A percentile compares a stretch with the other conserved stretches of the same genome.
These are phyloP conservation scores for Psilocybe cubensis DNA, from an alignment of 768 basidiomycete species.

Conservation along the genomic window DNA sequence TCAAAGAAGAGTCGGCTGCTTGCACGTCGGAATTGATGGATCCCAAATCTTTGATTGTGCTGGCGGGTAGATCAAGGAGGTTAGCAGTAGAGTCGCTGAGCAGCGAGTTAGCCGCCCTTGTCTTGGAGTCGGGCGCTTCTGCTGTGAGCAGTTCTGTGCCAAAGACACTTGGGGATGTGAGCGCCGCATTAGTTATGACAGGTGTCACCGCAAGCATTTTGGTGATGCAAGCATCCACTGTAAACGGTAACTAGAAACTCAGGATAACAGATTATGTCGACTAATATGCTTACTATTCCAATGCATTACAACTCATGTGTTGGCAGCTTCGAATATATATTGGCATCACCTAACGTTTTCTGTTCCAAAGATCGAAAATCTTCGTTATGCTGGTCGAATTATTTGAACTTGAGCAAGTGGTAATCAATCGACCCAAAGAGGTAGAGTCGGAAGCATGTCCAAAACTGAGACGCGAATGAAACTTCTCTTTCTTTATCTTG, in stretches of 20 bases:
- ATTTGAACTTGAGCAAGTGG: no score
- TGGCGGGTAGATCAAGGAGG: conserved; percentile 75
- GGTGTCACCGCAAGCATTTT: conserved; percentile 53
- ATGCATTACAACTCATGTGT: no score
- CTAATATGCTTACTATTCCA: no score
- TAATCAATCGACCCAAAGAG: no score
- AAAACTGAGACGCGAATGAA: background rate
- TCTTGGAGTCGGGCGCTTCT: conserved; percentile 45
- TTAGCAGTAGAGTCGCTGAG: conserved; percentile 64
- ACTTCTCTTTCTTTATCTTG: background rate
- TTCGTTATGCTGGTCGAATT: no score
- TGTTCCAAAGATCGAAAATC: no score
- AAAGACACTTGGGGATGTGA: conserved; percentile 79
- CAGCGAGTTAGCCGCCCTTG: conserved; percentile 58
- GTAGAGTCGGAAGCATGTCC: no score
- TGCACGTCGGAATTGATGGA: conserved; percentile 18
- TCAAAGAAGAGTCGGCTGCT: conserved; percentile 28
- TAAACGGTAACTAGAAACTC: background rate
- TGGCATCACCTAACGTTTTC: no score
- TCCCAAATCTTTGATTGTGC: conserved; percentile 59
- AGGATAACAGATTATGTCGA: no score
- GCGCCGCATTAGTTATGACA: conserved; percentile 64
- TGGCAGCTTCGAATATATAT: no score
- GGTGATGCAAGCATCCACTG: conserved; percentile 52
- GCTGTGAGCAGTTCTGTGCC: conserved; percentile 58